Conservation (phyloP, 2,329 filamentous ascomycete species). For the Penicillium sp. region DNA sequence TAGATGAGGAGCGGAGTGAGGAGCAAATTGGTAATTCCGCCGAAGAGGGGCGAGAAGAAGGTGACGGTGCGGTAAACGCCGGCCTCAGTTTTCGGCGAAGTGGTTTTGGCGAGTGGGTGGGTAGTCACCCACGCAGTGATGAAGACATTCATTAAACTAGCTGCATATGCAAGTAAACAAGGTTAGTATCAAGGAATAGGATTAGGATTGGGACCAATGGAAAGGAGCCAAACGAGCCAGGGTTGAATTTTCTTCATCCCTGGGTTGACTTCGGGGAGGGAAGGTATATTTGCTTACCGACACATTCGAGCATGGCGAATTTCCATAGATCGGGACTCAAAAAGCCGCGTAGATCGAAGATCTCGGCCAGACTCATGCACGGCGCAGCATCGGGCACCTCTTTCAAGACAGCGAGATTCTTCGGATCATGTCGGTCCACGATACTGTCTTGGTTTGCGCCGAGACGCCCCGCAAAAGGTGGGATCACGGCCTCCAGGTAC, state of each 20-base stretch:
- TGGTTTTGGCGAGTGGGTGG: slow-evolving; percentile 16
- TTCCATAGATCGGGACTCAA: slow-evolving; percentile 41
- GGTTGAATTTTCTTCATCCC: neutral
- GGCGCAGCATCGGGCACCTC: slow-evolving; percentile 46
- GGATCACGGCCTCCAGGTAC: slow-evolving; percentile 17
- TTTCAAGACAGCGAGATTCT: slow-evolving; percentile 31
- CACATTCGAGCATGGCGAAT: slow-evolving; percentile 43
- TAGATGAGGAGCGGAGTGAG: slow-evolving; percentile 53
- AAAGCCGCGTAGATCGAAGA: slow-evolving; percentile 40
- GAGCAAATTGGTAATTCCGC: slow-evolving; percentile 43
- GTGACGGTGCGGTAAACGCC: slow-evolving; percentile 32
- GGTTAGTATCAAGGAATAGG: neutral
- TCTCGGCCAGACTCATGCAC: slow-evolving; percentile 38
- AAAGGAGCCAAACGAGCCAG: neutral
- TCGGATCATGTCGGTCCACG: slow-evolving; percentile 31
- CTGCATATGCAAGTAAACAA: slow-evolving; percentile 8
- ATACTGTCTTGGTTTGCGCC: slow-evolving; percentile 40
- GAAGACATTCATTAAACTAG: slow-evolving; percentile 31
- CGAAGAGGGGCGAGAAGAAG: slow-evolving; percentile 35
- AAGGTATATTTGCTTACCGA: slow-evolving; percentile 26
- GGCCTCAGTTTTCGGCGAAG: slow-evolving; percentile 13
- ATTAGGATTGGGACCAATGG: neutral
- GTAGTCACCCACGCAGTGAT: slow-evolving; percentile 26
- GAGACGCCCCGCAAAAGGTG: slow-evolving; percentile 37
- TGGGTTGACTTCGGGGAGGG: neutral